Conservation (phyloP, 139 green algal genomes). For the Marvania coccoides region DNA sequence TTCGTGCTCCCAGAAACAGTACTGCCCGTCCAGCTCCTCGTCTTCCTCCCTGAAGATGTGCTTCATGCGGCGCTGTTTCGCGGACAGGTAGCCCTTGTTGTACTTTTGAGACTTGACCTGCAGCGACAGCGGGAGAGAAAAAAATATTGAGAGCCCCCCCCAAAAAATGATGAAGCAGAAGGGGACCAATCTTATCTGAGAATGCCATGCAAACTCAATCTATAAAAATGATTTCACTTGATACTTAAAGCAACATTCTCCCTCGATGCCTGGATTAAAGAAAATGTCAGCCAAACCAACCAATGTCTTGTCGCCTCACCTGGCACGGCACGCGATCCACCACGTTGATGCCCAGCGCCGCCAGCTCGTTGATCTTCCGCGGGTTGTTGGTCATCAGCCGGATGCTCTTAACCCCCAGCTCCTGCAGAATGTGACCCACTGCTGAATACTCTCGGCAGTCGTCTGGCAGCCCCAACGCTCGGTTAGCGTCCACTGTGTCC, state of each 20-base stretch:
- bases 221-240: too few relatives aligned
- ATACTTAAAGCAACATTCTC: too few relatives aligned
- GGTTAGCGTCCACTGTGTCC: slow-evolving; percentile 94
- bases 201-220: too few relatives aligned
- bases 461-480: slow-evolving; percentile 83
- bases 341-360: slow-evolving; percentile 62
- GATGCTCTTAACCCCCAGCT: slow-evolving; percentile 70
- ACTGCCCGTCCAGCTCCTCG: slow-evolving; percentile 22
- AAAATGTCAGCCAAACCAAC: too few relatives aligned
- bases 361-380: slow-evolving; percentile 75
- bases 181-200: too few relatives aligned
- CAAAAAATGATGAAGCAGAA: too few relatives aligned
- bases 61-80: slow-evolving; percentile 40
- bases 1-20: slow-evolving; percentile 56
- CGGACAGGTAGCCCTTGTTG: slow-evolving; percentile 53
- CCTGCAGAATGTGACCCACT: slow-evolving; percentile 81
- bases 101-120: slow-evolving; percentile 61
- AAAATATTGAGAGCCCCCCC: too few relatives aligned
- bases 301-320: too few relatives aligned
- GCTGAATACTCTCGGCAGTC: slow-evolving; percentile 88
- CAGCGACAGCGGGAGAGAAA: too few relatives aligned
- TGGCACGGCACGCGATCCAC: slow-evolving; percentile 74
- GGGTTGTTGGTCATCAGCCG: slow-evolving; percentile 92
- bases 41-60: slow-evolving; percentile 24
- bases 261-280: too few relatives aligned